Evolutionary conservation across 2,329 filamentous ascomycete genomes (phyloP), one percentile per base, ranked within the genome.

Genomic region (Arthrinium puccinioides): DNA sequence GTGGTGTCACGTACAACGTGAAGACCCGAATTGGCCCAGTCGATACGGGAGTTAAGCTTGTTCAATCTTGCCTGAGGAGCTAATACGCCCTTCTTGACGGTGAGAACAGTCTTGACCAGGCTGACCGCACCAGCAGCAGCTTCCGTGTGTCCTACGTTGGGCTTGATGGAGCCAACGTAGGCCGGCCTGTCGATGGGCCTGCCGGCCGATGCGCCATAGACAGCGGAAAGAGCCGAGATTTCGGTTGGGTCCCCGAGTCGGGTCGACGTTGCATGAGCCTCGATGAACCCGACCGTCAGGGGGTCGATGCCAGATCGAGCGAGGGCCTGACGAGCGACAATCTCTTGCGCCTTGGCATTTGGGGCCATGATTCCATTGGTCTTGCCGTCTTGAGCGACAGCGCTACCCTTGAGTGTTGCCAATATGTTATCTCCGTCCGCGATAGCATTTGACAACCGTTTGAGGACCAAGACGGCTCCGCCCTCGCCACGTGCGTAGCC

Each of bases 251-350:
- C 62, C 5, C 61, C 62, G 6, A 53, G 49, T 6, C 40, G 39
- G 9, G 62, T 64, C 2, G 56, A 56, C 1, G 61, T 63, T 4
- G 58, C 61, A 31, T 66, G 61, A 10, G 51, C 51, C 36, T 66
- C 61, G n/a, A 62, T 45, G 33, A 53, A 61, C 3, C 38, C 44
- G 8, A 54, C 50, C 6, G 48, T 37, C 11, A 26, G 15, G 1
- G 44, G 43, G 19, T 55, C 44, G 6, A 59, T 39, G 5, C 44
- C 43, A 18, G 55, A 54, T 19, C 42, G 36, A 2, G 30, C 24
- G 24, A 59, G 55, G 5, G 56, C 51, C 8, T 53, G 28, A 0
- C 49, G 44, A 11, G 59, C 57, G 1, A 63, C 43, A 3, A 41
- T 30, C 6, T 48, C 51, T 39, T 63, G 61, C 2, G 56, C 53